Conservation (phyloP, 306 rosid genomes). For the Prunus davidiana region DNA sequence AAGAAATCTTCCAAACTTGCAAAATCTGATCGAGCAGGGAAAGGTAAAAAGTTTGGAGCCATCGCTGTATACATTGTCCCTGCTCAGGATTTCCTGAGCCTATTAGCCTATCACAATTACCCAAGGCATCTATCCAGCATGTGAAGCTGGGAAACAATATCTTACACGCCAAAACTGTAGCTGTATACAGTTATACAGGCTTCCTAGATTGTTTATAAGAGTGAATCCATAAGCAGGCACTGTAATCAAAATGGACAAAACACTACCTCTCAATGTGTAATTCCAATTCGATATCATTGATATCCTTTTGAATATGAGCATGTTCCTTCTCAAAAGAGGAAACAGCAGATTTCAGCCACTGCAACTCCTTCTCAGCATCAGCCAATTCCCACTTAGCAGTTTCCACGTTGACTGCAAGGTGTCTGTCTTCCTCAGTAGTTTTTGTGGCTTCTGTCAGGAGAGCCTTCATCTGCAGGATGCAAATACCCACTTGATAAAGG, state of each 20-base stretch:
- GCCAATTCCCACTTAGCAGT: conserved; percentile 74
- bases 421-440: conserved; percentile 66
- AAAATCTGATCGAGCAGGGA: not conserved
- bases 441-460: conserved; percentile 58
- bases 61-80: not conserved
- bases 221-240: not conserved
- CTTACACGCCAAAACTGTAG: not conserved
- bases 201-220: not conserved
- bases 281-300: conserved; percentile 52
- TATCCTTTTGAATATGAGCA: conserved; percentile 65
- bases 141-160: not conserved
- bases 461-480: conserved; percentile 58
- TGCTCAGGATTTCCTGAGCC: too few species aligned
- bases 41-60: not conserved
- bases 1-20: not conserved
- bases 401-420: conserved; percentile 59
- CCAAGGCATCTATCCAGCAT: not conserved
- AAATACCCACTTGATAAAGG: conserved; percentile 23
- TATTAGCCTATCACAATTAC: not conserved
- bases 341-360: conserved; percentile 66
- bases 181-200: not conserved
- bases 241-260: conserved; percentile 1
- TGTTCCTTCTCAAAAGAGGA: conserved; percentile 81
- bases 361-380: conserved; percentile 88
- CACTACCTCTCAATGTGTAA: conserved; percentile 75